Evolutionary conservation across 495 filamentous ascomycete genomes (phyloP).

Genomic region (Penicillium macrosclerotiorum): DNA sequence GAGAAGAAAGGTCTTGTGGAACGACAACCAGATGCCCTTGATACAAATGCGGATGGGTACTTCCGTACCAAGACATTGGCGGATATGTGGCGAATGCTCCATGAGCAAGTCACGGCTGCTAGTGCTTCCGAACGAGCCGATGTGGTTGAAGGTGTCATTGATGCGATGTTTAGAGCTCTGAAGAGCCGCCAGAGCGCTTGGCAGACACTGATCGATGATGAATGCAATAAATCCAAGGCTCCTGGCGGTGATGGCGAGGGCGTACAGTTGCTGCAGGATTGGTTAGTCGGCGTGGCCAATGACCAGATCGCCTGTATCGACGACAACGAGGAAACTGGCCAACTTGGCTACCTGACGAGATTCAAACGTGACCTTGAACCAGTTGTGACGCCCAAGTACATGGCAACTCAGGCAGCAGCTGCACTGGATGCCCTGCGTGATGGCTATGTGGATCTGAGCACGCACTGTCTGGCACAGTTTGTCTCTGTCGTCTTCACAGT

Average conservation of each 20-base stretch:
- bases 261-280: conserved; percentile 80
- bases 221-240: conserved; percentile 66
- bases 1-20: conserved; percentile 78
- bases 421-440: conserved; percentile 75
- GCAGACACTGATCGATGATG: conserved; percentile 86
- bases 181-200: conserved; percentile 77
- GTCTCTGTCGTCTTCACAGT: conserved; percentile 78
- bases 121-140: conserved; percentile 77
- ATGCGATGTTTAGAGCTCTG: conserved; percentile 87
- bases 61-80: conserved; percentile 87
- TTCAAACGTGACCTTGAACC: conserved; percentile 77
- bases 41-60: conserved; percentile 79
- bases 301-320: conserved; percentile 98
- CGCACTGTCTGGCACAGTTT: conserved; percentile 84
- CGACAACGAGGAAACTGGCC: conserved; percentile 67
- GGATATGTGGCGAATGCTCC: conserved; percentile 96
- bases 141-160: conserved; percentile 88
- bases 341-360: conserved; percentile 71
- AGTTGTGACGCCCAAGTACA: conserved; percentile 77
- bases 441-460: conserved; percentile 90
- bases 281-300: conserved; percentile 95
- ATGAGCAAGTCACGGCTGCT: conserved; percentile 82
- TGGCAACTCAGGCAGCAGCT: conserved; percentile 61
- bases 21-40: conserved; percentile 73
- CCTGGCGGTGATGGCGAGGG: conserved; percentile 68